Base-by-base conservation (phyloP, 2,329 filamentous ascomycete genomes). In the Colletotrichum sp. region DNA sequence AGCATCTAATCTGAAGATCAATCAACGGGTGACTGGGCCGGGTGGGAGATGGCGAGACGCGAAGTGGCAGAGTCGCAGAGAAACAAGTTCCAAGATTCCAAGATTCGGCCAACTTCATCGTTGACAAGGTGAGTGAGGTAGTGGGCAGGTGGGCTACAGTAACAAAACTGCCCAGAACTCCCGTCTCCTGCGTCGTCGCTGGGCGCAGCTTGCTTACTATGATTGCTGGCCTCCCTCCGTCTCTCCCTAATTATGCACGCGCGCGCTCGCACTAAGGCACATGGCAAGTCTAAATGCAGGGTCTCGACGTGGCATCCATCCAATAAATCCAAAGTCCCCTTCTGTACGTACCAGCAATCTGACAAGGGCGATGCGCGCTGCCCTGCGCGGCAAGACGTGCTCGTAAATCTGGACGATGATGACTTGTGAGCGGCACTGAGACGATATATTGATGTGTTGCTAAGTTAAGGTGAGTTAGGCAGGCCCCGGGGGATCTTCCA, bases 401-500 rank as follows among this genome's bases (percentile, higher is more conserved):
- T 62, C 59, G 18, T 34, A 59, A 30, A 7, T 15, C 9, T 28
- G 7, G n/a, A 26, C 21, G 62, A 26, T 7, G 26, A 16, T 28
- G 55, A 39, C 36, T 8, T 39, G 21, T n/a, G 15, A 30, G n/a
- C 39, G 18, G 39, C 39, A 36, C 30, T 21, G 26, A 49, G 64
- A 62, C 28, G 28, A 52, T 72, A 26, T 30, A 21, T 57, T 52
- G 55, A 55, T n/a, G 63, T 52, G 30, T 26, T 49, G 34, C 26
- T 21, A 68, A 28, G 52, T 32, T 39, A 71, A 70, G 28, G 39
- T 34, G 24, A 26, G 36, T 30, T 69, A 34, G 16, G 16, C 8
- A 32, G 59, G 26, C 44, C 15, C 44, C 28, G 69, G 72, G 72
- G 60, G 69, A 75, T 72, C 69, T 68, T 16, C 72, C 63, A 63